These are phyloP conservation scores for Blastobotrys americana DNA, from an alignment of 805 yeast genomes.

Conservation along the genomic window DNA sequence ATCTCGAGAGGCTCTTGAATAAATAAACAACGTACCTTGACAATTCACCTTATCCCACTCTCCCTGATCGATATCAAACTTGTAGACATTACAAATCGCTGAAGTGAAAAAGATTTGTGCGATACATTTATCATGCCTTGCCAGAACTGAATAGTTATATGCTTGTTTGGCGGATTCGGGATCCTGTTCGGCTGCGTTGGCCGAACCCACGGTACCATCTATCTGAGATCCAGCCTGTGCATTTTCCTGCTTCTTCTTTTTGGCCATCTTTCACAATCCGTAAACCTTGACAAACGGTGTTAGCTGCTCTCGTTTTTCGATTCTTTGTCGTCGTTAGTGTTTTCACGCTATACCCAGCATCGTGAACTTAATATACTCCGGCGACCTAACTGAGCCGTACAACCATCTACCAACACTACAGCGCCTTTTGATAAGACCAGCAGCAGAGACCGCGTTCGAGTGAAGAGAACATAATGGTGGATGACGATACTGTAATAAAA, in stretches of 20 bases:
- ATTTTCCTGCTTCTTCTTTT: neutral
- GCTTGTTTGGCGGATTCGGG: constrained; percentile 15
- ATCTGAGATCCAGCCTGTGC: neutral
- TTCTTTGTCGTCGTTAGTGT: too few relatives aligned
- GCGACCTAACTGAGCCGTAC: too few relatives aligned
- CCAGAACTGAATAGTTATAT: constrained; percentile 30
- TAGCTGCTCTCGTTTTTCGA: too few relatives aligned
- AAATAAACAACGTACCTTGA: constrained; percentile 35
- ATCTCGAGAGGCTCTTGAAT: constrained; percentile 25
- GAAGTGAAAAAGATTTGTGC: constrained; percentile 32
- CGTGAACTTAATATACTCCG: too few relatives aligned
- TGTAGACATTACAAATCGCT: constrained; percentile 35
- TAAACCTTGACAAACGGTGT: too few relatives aligned
- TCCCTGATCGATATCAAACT: constrained; percentile 27
- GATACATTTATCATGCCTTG: constrained; percentile 31
- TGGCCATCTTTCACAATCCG: too few relatives aligned
- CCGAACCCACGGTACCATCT: neutral
- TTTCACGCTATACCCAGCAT: too few relatives aligned
- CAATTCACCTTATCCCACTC: constrained; percentile 35
- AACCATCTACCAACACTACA: too few relatives aligned
- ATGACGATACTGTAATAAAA: constrained; percentile 5
- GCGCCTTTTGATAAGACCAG: too few relatives aligned
- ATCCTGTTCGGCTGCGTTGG: neutral
- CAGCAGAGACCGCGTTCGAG: too few relatives aligned
- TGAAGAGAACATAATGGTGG: neutral